Percentiles rank a stretch among this genome's conserved stretches.
Evolutionary conservation across 2,329 filamentous ascomycete species (phyloP).

Genomic region (Xylaria arbuscula): DNA sequence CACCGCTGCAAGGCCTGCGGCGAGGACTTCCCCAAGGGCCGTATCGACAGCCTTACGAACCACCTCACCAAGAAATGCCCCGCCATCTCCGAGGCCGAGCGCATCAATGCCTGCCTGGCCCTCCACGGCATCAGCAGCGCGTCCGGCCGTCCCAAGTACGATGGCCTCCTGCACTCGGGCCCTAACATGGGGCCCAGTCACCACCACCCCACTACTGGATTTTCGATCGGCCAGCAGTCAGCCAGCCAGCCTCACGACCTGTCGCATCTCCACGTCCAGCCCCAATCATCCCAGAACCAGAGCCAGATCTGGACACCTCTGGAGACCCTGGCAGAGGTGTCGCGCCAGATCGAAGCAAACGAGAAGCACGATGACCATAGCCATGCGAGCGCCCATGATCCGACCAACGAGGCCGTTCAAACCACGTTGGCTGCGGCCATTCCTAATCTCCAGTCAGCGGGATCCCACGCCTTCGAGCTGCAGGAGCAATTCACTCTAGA

Average conservation of each 20-base stretch:
- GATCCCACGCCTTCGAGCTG: slow-evolving; percentile 58
- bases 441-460: slow-evolving; percentile 31
- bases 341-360: slow-evolving; percentile 77
- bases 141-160: slow-evolving; percentile 34
- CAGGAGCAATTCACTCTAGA: slow-evolving; percentile 70
- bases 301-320: slow-evolving; percentile 76
- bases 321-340: slow-evolving; percentile 89
- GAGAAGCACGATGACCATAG: slow-evolving; percentile 67
- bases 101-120: slow-evolving; percentile 78
- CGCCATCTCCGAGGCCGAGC: slow-evolving; percentile 77
- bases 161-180: slow-evolving; percentile 43
- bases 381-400: slow-evolving; percentile 34
- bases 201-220: slow-evolving; percentile 10
- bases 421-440: slow-evolving; percentile 42
- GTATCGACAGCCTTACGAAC: slow-evolving; percentile 82
- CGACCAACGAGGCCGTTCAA: slow-evolving; percentile 42
- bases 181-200: slow-evolving; percentile 48
- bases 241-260: slow-evolving; percentile 11
- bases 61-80: slow-evolving; percentile 91
- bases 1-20: slow-evolving; percentile 91
- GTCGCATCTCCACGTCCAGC: slow-evolving; percentile 37
- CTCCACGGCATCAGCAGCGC: slow-evolving; percentile 73
- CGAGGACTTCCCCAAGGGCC: slow-evolving; percentile 89
- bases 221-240: slow-evolving; percentile 15
- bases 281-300: slow-evolving; percentile 51